Evolutionary conservation across 768 basidiomycete genomes (phyloP).

Genomic region (Mycena filopes): DNA sequence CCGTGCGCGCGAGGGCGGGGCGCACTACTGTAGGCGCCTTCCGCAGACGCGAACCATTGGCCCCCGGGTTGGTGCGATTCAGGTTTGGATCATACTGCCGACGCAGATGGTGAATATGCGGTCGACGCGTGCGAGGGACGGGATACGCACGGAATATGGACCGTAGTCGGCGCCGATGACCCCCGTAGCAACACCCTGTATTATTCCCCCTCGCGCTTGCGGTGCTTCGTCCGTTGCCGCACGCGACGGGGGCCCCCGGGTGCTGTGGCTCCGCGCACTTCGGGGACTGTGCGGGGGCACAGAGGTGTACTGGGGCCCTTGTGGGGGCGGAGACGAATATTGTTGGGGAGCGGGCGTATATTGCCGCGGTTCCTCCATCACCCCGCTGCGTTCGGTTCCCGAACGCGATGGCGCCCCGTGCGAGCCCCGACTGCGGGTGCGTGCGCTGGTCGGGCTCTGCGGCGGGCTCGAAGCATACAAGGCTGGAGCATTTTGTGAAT

Average conservation of each 20-base stretch:
- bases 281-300: constrained; percentile 4
- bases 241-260: constrained; percentile 34
- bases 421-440: neutral
- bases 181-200: constrained; percentile 84
- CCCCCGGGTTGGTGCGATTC: constrained; percentile 54
- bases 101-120: constrained; percentile 1
- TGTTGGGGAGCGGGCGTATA: neutral
- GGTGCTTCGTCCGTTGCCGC: constrained; percentile 42
- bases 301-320: no score
- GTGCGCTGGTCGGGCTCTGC: constrained; percentile 35
- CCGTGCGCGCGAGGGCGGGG: constrained; percentile 53
- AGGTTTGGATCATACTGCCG: constrained; percentile 28
- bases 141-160: constrained; percentile 79
- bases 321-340: neutral
- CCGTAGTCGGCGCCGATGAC: constrained; percentile 85
- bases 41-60: constrained; percentile 56
- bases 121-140: constrained; percentile 14
- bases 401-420: neutral
- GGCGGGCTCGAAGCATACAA: constrained; percentile 26
- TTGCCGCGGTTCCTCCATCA: no score
- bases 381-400: neutral
- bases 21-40: constrained; percentile 40
- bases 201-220: constrained; percentile 60
- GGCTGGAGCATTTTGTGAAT: no score
- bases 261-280: constrained; percentile 9